Conservation (phyloP, 2,329 filamentous ascomycete species). For the Diaporthe batatas region DNA sequence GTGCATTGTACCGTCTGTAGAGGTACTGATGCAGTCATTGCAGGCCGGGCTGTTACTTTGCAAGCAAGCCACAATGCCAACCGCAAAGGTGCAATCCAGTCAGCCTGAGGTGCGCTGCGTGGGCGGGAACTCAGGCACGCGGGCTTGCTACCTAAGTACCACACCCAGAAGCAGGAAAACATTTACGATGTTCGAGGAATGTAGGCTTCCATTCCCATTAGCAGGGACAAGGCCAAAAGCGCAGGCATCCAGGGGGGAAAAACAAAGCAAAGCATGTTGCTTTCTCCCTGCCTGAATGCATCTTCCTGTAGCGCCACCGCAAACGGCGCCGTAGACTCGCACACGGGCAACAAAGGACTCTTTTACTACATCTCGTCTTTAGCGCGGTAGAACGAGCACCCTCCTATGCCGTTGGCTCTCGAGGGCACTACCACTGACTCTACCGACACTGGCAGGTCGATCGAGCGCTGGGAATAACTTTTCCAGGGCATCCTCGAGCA, state of each 20-base stretch:
- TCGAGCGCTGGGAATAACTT: not conserved
- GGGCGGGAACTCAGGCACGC: too few relatives aligned
- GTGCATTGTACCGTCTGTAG: not conserved
- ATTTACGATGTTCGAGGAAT: not conserved
- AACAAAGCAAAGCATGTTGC: not conserved
- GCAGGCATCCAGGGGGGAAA: not conserved
- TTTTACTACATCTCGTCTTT: constrained; percentile 4
- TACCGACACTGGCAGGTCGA: not conserved
- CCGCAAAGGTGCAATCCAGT: not conserved
- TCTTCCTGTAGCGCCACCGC: not conserved
- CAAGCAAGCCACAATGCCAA: constrained; percentile 16
- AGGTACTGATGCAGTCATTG: not conserved
- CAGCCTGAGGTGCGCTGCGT: not conserved
- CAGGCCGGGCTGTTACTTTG: not conserved
- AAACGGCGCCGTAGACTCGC: not conserved
- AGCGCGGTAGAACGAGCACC: not conserved
- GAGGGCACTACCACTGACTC: not conserved
- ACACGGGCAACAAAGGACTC: not conserved
- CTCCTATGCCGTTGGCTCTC: not conserved
- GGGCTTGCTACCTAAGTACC: too few relatives aligned
- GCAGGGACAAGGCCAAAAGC: not conserved
- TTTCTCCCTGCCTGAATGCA: not conserved
- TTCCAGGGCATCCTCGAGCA: not conserved
- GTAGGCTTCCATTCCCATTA: not conserved
- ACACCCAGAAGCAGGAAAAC: not conserved